Evolutionary conservation across 2,329 filamentous ascomycete species (phyloP), one percentile per base, ranked within the genome.

Genomic region (Colletotrichum gigasporum): DNA sequence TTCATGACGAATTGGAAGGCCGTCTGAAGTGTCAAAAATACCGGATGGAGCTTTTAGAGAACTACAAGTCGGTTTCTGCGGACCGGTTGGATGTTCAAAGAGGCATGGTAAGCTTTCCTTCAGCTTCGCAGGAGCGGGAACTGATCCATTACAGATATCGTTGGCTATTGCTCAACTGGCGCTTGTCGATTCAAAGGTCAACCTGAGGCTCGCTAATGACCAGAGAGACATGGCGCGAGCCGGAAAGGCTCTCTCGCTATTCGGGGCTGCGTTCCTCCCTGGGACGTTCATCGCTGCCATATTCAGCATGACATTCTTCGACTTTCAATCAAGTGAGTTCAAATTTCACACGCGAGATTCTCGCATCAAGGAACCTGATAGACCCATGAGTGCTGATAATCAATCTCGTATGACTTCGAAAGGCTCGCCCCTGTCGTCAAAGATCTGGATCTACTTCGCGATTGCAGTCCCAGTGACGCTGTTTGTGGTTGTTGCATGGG

Each of bases 271-370:
- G 39, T 89, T 90, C 69, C 77, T 90, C 4, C 87, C 87, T 0
- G 86, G 86, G 2, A 88, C 86, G 1, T 88, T 84, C 67, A 79
- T 90, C n/a, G 83, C 87, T 8, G 89, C 87, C 1, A 78, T 90
- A 22, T 90, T 90, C 69, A 84, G 83, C 77, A 90, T 89, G 86
- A 85, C 85, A 0, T 90, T 90, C 72, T 90, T 90, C 76, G 83
- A 89, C 74, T 89, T 88, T 68, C 82, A 84, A 67, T 74, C 79
- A 44, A 75, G 81, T 80, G 72, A 66, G 73, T 24, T 14, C 12
- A 66, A 6, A 3, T 45, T 28, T 28, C 20, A 4, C 10, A 1
- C 11, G 22, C 12, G 22, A n/a, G n/a, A n/a, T n/a, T n/a, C n/a
- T n/a, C n/a, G n/a, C n/a, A n/a, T n/a, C n/a, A n/a, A n/a, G n/a